Percentiles rank a stretch among this genome's conserved stretches.
Conservation (phyloP, 495 filamentous ascomycete genomes). For the Aspergillus ostianus region DNA sequence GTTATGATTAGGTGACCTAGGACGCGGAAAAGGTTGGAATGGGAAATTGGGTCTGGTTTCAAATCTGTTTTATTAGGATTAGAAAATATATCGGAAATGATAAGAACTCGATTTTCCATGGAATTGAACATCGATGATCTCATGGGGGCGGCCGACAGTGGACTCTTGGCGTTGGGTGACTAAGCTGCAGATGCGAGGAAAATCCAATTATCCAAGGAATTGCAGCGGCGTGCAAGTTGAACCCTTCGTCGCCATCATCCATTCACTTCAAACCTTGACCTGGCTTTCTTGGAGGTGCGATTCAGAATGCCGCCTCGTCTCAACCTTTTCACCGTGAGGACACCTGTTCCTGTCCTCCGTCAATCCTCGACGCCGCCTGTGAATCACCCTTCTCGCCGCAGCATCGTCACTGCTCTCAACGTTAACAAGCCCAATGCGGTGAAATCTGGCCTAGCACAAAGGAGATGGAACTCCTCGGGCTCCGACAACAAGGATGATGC, state of each 20-base stretch:
- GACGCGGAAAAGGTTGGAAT: background rate
- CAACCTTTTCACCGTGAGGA: conserved; percentile 37
- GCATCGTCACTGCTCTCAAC: conserved; percentile 21
- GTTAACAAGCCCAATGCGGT: conserved; percentile 19
- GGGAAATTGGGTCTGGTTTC: background rate
- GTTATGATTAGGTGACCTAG: background rate
- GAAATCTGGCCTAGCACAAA: conserved; percentile 18
- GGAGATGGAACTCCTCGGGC: conserved; percentile 41
- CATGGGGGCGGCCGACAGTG: background rate
- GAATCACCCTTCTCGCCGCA: conserved; percentile 21
- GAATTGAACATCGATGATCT: background rate
- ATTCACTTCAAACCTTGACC: conserved; percentile 10
- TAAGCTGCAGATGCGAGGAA: conserved; percentile 20
- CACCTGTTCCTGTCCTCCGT: conserved; percentile 35
- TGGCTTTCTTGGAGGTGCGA: background rate
- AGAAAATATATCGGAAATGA: background rate
- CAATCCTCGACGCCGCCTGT: conserved; percentile 24
- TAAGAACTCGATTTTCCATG: too few species aligned
- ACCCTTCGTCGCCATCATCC: conserved; percentile 1
- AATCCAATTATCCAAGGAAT: conserved; percentile 20
- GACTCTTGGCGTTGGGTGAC: conserved; percentile 13
- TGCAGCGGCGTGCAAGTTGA: conserved; percentile 11
- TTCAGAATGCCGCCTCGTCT: conserved; percentile 39
- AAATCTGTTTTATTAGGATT: background rate
- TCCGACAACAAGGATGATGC: conserved; percentile 44